These are phyloP conservation scores for Isatis tinctoria DNA, from an alignment of 345 rosid species.

Conservation along the genomic window DNA sequence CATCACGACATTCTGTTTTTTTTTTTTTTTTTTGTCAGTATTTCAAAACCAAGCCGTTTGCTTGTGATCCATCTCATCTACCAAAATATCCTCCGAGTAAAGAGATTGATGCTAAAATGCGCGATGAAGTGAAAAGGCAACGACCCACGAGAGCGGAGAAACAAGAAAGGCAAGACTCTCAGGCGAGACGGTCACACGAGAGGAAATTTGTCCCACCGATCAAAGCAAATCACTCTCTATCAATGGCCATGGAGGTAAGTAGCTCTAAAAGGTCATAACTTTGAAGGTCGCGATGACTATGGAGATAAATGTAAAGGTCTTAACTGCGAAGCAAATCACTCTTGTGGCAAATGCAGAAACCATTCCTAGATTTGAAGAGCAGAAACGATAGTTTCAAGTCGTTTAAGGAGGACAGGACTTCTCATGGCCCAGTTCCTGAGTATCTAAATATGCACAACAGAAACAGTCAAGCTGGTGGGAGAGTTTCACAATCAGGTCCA, in stretches of 20 bases:
- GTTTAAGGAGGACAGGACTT: slow-evolving; percentile 21
- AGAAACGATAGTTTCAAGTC: slow-evolving; percentile 24
- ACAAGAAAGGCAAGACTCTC: slow-evolving; percentile 22
- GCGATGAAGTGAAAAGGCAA: slow-evolving; percentile 71
- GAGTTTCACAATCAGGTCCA: slow-evolving; percentile 31
- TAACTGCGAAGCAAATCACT: not conserved
- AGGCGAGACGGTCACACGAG: slow-evolving; percentile 23
- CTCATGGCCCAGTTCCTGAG: slow-evolving; percentile 13
- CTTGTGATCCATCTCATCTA: slow-evolving; percentile 83
- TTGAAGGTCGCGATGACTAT: not conserved
- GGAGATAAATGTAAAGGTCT: not conserved
- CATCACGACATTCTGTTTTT: not conserved
- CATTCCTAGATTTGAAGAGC: slow-evolving; percentile 15
- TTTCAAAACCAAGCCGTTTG: slow-evolving; percentile 74
- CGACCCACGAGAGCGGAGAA: slow-evolving; percentile 21
- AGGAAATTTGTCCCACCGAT: slow-evolving; percentile 5
- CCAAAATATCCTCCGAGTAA: slow-evolving; percentile 94
- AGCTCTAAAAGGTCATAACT: not conserved
- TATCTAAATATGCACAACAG: not conserved
- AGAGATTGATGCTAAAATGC: slow-evolving; percentile 89
- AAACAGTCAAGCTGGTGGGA: slow-evolving; percentile 13
- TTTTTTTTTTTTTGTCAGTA: slow-evolving; percentile 49
- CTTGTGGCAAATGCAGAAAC: slow-evolving; percentile 28
- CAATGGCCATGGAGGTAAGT: slow-evolving; percentile 32
- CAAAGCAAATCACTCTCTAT: slow-evolving; percentile 1